A percentile compares a stretch with the other conserved stretches of the same genome.
phyloP scores from a whole-genome alignment of 2,329 filamentous ascomycete genomes.

The Aspergillus udagawae region DNA sequence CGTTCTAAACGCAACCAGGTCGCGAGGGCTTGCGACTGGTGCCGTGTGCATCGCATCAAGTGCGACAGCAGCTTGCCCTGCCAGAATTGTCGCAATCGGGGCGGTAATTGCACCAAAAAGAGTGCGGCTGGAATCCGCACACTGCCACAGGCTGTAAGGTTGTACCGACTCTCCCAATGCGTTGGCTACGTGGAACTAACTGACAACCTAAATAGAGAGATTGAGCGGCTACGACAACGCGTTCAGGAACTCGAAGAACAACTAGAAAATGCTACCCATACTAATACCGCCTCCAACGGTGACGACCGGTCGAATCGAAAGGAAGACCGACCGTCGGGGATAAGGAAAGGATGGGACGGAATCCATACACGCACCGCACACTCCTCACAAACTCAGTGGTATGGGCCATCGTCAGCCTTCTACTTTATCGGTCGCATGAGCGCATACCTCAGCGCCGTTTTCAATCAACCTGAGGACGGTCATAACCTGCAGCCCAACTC shows the following conservation, averaged over 20 bases:
- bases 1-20: constrained; percentile 18
- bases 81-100: constrained; percentile 18
- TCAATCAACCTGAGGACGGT: constrained; percentile 31
- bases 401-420: constrained; percentile 44
- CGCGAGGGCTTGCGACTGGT: constrained; percentile 24
- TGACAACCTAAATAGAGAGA: constrained; percentile 8
- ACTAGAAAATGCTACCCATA: constrained; percentile 23
- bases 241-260: constrained; percentile 32
- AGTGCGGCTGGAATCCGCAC: not conserved
- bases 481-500: constrained; percentile 29
- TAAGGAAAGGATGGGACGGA: constrained; percentile 34
- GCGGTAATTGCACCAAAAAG: constrained; percentile 17
- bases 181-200: not conserved
- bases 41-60: constrained; percentile 24
- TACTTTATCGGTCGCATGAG: constrained; percentile 46
- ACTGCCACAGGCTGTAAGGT: not conserved
- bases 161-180: not conserved
- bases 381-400: constrained; percentile 31
- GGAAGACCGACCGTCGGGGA: constrained; percentile 9
- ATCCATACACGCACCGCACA: constrained; percentile 36
- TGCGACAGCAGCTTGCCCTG: constrained; percentile 25
- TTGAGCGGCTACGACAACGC: constrained; percentile 29
- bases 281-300: constrained; percentile 4
- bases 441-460: constrained; percentile 30
- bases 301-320: constrained; percentile 1